Conservation (phyloP, 306 rosid genomes). For the Castanea mollissima region DNA sequence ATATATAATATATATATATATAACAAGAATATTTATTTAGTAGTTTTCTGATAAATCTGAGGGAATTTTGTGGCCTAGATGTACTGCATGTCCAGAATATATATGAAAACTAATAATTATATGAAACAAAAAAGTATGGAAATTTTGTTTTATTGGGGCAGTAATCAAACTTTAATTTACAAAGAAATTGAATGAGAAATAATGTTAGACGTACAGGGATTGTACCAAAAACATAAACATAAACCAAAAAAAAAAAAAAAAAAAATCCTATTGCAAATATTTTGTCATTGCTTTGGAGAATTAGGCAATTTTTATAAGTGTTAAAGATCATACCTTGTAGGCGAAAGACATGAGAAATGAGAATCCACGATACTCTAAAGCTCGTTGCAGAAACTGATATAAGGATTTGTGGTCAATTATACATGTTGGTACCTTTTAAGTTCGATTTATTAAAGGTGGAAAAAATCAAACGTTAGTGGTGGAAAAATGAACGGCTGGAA, state of each 20-base stretch:
- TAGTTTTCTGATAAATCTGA: too few relatives aligned
- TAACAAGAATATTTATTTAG: too few relatives aligned
- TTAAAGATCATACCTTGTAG: conserved; percentile 9
- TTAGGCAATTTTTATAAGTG: not conserved
- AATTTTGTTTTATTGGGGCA: not conserved
- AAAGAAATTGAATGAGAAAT: not conserved
- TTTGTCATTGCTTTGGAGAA: not conserved
- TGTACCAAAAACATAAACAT: not conserved
- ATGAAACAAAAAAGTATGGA: not conserved
- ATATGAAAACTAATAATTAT: not conserved
- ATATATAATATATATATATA: too few relatives aligned
- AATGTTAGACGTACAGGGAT: not conserved
- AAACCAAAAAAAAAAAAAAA: not conserved
- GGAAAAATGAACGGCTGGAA: not conserved
- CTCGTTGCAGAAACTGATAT: not conserved
- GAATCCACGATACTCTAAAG: conserved; percentile 18
- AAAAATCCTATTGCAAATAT: not conserved
- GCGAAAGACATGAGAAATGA: conserved; percentile 12
- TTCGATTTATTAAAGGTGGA: conserved; percentile 3
- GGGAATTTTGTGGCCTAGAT: too few relatives aligned
- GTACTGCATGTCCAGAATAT: not conserved
- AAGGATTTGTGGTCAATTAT: not conserved
- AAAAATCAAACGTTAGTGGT: not conserved
- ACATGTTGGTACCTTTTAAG: too few relatives aligned
- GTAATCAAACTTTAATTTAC: not conserved